Evolutionary conservation across 192 early-diverging fungal species (phyloP), one percentile per base, ranked within the genome.

Genomic region (Coemansia sp.): DNA sequence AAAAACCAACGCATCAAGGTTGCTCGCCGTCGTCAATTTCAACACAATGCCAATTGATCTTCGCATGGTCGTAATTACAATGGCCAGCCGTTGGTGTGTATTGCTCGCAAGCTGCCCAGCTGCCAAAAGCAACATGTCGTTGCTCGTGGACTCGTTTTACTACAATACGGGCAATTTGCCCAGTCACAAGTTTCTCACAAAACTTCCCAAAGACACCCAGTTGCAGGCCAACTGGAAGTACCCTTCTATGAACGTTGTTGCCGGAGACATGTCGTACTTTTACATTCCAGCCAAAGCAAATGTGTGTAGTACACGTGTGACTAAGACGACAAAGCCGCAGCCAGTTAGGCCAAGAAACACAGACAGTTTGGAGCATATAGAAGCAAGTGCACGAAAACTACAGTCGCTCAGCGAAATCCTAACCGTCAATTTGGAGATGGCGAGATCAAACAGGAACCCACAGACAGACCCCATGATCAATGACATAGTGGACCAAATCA

Each of bases 1-100:
- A 4, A 36, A 47, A 5, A 36, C 28, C 9, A 51, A 60, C 6
- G 64, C 60, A 28, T 37, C 64, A 3, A 31, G 51, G 25, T 18
- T 76, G 5, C 55, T 70, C n/a, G 24, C 21, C 10, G 9, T 61
- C 6, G 52, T 63, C 4, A 34, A 48, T 24, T 49, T 56, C 6
- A 15, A 23, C 11, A n/a, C 21, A 0, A 48, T 70, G 1, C 74
- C 64, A 0, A 9, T 66, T 20, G 60, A 70, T 17, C n/a, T 76
- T 5, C 67, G 74, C 12, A 50, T 65, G 64, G 61, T 51, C 1
- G 18, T 70, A 3, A 56, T 60, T 3, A 44, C 68, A 2, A 21
- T 76, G 36, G 64, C 40, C 5, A 49, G 59, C 3, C 68, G 68
- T 15, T 76, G 74, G 74, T 64, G 64, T 46, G 12, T 60, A 7